Evolutionary conservation across 2,329 filamentous ascomycete genomes (phyloP), one percentile per base, ranked within the genome.

Genomic region (Phoma sp.): DNA sequence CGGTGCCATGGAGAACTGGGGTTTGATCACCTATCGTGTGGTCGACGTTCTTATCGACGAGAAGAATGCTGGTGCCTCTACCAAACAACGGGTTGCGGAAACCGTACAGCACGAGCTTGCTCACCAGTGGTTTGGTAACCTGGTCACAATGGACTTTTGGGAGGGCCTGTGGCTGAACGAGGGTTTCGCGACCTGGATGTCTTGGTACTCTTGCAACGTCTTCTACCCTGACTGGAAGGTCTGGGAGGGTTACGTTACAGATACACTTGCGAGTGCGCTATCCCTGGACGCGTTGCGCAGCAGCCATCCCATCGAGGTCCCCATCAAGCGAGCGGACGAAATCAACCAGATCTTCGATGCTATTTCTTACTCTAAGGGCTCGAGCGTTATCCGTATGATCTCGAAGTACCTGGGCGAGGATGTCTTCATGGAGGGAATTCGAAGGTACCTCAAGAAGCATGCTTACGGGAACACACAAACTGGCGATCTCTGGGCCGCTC

Each of bases 211-310:
- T 38, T 96, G 92, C 83, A 94, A 98, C 75, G 85, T 85, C 54
- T 97, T 98, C 81, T 98, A 93, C 78, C 94, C 94, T 8, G 94
- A 98, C 76, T 98, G 94, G 94, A 96, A 96, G 78, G 92, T 98
- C 13, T 98, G 94, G 94, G 87, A 98, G 77, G 89, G 88, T 25
- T 98, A 96, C 74, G 93, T 98, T 52, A 93, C 91, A 29, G 93
- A 97, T 71, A 96, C 91, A 69, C 84, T 98, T 53, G 92, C 96
- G 74, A 88, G 90, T 60, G 94, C 94, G 2, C 82, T 98, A 33
- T 88, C 88, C 21, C 84, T 98, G 6, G 94, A 98, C 75, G 96
- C 93, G 3, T 80, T 98, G 48, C 87, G 94, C 66, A 97, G 92
- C 84, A 96, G 92, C 70, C 94, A 98, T 75, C 94, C 94, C 6